A percentile compares a stretch with the other conserved stretches of the same genome.
Evolutionary conservation across 106 monocot species (phyloP).

Genomic region (Dioscorea alata): DNA sequence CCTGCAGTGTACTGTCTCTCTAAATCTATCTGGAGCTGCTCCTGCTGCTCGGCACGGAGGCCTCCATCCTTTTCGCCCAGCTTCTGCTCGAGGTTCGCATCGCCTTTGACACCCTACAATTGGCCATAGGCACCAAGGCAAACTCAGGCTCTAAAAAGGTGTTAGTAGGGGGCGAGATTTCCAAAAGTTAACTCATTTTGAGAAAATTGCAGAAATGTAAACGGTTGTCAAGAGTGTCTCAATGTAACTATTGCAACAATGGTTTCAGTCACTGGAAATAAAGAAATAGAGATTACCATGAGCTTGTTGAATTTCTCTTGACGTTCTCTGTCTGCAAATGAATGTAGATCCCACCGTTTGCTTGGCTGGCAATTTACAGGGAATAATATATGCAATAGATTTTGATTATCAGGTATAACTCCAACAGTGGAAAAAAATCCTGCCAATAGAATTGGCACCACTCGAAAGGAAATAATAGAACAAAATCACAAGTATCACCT

Average conservation of each 20-base stretch:
- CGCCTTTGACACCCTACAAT: slow-evolving; percentile 97
- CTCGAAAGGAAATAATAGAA: neutral
- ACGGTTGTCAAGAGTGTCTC: too few relatives aligned
- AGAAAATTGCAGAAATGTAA: neutral
- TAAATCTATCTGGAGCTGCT: slow-evolving; percentile 72
- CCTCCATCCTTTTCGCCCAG: slow-evolving; percentile 36
- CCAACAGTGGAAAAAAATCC: neutral
- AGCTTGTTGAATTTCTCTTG: slow-evolving; percentile 99
- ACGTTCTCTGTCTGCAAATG: slow-evolving; percentile 76
- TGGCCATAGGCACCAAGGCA: slow-evolving; percentile 90
- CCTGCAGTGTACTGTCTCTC: slow-evolving; percentile 99
- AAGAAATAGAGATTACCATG: slow-evolving; percentile 62
- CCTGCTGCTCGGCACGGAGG: slow-evolving; percentile 42
- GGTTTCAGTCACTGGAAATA: neutral
- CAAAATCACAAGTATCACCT: slow-evolving; percentile 31
- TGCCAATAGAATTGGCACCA: neutral
- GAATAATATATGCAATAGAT: neutral
- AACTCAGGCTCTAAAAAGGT: slow-evolving; percentile 97
- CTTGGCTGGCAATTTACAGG: slow-evolving; percentile 26
- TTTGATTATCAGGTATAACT: neutral
- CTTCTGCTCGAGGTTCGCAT: slow-evolving; percentile 22
- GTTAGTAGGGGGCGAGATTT: slow-evolving; percentile 46
- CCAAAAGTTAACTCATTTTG: neutral
- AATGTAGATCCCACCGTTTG: slow-evolving; percentile 63
- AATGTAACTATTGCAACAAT: too few relatives aligned